A percentile compares a stretch with the other conserved stretches of the same genome.
These are phyloP conservation scores for Candida sanyaensis DNA, from an alignment of 1,139 yeast genomes.

Conservation along the genomic window DNA sequence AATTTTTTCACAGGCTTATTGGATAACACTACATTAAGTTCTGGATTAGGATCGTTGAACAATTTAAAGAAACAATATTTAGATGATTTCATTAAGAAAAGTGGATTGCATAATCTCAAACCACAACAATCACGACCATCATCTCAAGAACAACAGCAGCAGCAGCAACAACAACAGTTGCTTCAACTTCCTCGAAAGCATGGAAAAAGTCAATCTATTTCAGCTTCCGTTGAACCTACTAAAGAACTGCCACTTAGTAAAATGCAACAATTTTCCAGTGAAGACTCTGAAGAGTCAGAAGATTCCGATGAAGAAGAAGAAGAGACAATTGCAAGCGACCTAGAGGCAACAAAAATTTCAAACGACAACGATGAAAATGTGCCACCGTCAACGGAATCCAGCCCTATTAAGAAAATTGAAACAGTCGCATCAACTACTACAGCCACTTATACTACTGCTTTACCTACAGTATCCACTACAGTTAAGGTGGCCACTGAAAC, in stretches of 20 bases:
- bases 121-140: background rate
- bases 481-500: conserved; percentile 1
- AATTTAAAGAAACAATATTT: conserved; percentile 14
- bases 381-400: background rate
- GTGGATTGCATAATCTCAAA: background rate
- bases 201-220: background rate
- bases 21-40: conserved; percentile 54
- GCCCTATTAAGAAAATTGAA: background rate
- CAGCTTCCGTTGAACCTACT: background rate
- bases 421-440: background rate
- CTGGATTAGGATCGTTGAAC: conserved; percentile 36
- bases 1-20: conserved; percentile 45
- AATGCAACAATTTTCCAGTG: background rate
- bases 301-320: conserved; percentile 8
- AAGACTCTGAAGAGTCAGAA: background rate
- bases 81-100: conserved; percentile 19
- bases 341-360: conserved; percentile 2
- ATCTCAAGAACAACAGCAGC: background rate
- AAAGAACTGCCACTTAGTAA: background rate
- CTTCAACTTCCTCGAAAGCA: background rate
- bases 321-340: conserved; percentile 4
- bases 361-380: background rate
- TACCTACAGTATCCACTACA: too few relatives aligned
- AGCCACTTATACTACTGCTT: background rate
- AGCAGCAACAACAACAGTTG: conserved; percentile 1